These are phyloP conservation scores for Neonectria hederae DNA, from an alignment of 2,329 filamentous ascomycete genomes.

Conservation along the genomic window DNA sequence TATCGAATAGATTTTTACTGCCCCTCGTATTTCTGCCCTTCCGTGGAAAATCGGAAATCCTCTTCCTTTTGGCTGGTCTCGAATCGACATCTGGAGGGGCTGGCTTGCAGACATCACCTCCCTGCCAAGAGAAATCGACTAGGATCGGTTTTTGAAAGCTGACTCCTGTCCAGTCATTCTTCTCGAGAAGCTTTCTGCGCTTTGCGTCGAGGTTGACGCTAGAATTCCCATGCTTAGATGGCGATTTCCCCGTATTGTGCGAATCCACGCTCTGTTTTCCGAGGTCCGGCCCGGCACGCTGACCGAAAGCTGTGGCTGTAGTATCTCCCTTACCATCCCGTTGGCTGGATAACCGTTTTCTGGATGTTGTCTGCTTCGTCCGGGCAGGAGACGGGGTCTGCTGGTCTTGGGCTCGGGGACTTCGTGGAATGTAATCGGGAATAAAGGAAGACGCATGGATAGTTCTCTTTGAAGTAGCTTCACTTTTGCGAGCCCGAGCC, in stretches of 20 bases:
- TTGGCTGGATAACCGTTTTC: conserved; percentile 26
- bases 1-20: background rate
- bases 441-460: conserved; percentile 34
- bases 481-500: conserved; percentile 40
- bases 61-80: background rate
- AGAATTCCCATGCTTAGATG: background rate
- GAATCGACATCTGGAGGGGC: background rate
- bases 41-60: background rate
- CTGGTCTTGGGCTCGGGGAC: background rate
- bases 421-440: conserved; percentile 40
- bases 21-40: background rate
- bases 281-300: background rate
- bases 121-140: conserved; percentile 32
- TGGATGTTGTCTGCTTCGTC: conserved; percentile 16
- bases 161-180: conserved; percentile 46
- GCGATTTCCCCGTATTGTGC: background rate
- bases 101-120: conserved; percentile 5
- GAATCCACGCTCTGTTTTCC: background rate
- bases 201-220: conserved; percentile 34
- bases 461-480: conserved; percentile 15
- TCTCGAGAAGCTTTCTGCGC: conserved; percentile 39
- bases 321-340: background rate
- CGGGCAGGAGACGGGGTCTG: conserved; percentile 2
- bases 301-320: background rate
- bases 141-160: conserved; percentile 44